Conservation (phyloP, 306 rosid genomes). For the Luffa aegyptiaca region DNA sequence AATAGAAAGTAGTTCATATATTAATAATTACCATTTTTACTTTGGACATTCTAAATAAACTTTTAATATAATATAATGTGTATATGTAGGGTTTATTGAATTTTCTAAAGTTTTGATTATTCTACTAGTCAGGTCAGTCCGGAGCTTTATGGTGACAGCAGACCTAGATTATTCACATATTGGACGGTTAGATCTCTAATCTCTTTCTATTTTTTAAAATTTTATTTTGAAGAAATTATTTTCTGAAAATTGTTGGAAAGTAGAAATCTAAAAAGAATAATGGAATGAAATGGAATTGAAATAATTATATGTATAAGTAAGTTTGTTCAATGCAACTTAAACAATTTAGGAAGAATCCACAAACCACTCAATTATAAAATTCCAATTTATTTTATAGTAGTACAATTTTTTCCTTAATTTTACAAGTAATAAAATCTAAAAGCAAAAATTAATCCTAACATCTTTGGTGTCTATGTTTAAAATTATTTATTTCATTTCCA, state of each 20-base stretch:
- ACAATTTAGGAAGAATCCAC: background rate
- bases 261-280: too few species aligned
- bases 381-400: background rate
- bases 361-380: background rate
- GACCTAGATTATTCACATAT: slow-evolving; percentile 88
- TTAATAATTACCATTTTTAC: too few species aligned
- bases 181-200: slow-evolving; percentile 76
- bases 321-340: background rate
- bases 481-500: background rate
- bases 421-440: background rate
- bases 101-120: slow-evolving; percentile 57
- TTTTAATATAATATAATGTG: background rate
- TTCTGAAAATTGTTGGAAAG: background rate
- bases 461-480: background rate
- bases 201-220: background rate
- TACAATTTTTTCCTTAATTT: background rate
- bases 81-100: background rate
- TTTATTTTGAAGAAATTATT: background rate
- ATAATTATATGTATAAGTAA: background rate
- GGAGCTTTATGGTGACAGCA: slow-evolving; percentile 98
- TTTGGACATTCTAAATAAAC: background rate
- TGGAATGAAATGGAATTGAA: background rate
- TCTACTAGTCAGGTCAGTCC: slow-evolving; percentile 99
- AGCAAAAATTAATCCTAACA: background rate
- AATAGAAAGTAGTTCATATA: too few species aligned